Evolutionary conservation across 495 filamentous ascomycete genomes (phyloP), one percentile per base, ranked within the genome.

Genomic region (Cercophora sp.): DNA sequence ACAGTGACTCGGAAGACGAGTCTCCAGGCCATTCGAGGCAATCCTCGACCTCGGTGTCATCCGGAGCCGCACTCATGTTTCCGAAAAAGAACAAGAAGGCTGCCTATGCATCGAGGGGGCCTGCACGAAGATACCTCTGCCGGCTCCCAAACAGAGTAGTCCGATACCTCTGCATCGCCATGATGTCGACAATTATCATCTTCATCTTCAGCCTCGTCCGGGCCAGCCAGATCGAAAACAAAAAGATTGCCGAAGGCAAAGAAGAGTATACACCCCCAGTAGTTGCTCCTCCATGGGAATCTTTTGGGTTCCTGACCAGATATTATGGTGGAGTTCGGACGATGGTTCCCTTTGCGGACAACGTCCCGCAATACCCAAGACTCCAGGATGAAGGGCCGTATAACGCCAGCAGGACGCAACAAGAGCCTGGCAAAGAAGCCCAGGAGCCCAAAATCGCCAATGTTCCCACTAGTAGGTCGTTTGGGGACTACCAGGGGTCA

Each of bases 321-420:
- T 96, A 96, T 64, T 86, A 93, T 65, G 91, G 91, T 13, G 91
- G 91, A 0, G 74, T 96, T 39, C 74, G 80, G 52, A 83, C 73
- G 2, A 58, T 96, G 52, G 80, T 87, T 0, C 64, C 80, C 6
- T 73, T 82, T 37, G 61, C 67, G 13, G 70, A 85, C 9, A 88
- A 86, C 52, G 65, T 75, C 1, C 84, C 91, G 9, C 87, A 96
- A 62, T 96, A 90, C 64, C 89, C 89, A n/a, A 74, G 73, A 11
- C 51, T 68, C 1, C 68, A 70, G 25, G 79, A 80, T 24, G 75
- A 78, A 51, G 56, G 58, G 18, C 63, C 69, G 19, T 68, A 70
- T 48, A 70, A 65, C 32, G 58, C 34, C 13, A 73, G 52, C 37
- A 56, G 48, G 41, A 49, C 50, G 1, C 61, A 58, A 22, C 54